Evolutionary conservation across 768 basidiomycete species (phyloP).

Genomic region (Suillus luteus): DNA sequence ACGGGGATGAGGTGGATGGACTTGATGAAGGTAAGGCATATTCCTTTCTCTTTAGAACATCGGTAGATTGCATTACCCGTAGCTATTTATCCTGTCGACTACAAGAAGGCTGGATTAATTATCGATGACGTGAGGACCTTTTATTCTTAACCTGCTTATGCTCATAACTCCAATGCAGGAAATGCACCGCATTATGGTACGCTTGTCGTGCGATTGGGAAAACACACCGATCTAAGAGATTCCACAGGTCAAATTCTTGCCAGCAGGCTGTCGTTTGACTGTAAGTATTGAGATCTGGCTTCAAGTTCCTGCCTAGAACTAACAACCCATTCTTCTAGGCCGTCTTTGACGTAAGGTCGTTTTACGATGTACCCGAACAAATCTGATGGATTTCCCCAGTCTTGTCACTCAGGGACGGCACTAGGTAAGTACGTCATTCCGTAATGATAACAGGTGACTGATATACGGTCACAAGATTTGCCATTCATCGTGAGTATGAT

Average conservation of each 20-base stretch:
- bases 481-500: slow-evolving; percentile 29
- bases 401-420: slow-evolving; percentile 52
- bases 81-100: slow-evolving; percentile 92
- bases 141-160: background rate
- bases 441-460: background rate
- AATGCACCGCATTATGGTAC: slow-evolving; percentile 45
- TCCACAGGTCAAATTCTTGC: slow-evolving; percentile 51
- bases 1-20: slow-evolving; percentile 82
- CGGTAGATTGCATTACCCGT: background rate
- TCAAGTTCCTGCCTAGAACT: background rate
- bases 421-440: slow-evolving; percentile 34
- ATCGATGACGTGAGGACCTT: slow-evolving; percentile 66
- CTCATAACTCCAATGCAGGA: slow-evolving; percentile 29
- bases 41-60: background rate
- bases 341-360: slow-evolving; percentile 50
- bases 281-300: slow-evolving; percentile 24
- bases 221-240: background rate
- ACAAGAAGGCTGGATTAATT: slow-evolving; percentile 73
- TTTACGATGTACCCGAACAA: background rate
- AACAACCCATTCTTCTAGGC: slow-evolving; percentile 22
- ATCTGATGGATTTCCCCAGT: slow-evolving; percentile 28
- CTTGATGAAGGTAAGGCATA: slow-evolving; percentile 65
- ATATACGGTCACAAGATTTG: slow-evolving; percentile 18
- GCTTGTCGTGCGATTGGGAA: slow-evolving; percentile 1
- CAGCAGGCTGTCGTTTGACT: slow-evolving; percentile 68